These are phyloP conservation scores for Calonectria honghensis DNA, from an alignment of 2,329 filamentous ascomycete species.

Conservation along the genomic window DNA sequence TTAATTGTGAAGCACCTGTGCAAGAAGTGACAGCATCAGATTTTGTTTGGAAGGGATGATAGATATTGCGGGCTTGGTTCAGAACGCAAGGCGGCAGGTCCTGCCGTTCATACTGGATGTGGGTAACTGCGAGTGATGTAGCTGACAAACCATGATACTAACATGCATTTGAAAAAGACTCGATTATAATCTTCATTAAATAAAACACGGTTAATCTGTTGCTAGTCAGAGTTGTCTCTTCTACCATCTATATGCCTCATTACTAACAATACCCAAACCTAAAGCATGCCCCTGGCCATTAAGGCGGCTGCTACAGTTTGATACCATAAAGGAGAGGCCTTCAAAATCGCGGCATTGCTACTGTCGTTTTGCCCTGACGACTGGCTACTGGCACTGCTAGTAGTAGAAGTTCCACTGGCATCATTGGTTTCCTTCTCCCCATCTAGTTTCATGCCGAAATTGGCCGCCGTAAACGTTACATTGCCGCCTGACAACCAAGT, in stretches of 20 bases:
- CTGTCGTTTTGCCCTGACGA: slow-evolving; percentile 7
- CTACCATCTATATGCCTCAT: too few relatives aligned
- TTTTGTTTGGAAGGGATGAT: neutral
- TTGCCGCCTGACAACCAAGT: slow-evolving; percentile 53
- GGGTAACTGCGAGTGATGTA: too few relatives aligned
- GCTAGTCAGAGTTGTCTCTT: too few relatives aligned
- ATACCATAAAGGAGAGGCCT: neutral
- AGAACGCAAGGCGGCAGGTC: too few relatives aligned
- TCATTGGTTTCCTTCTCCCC: neutral
- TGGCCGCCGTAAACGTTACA: slow-evolving; percentile 52
- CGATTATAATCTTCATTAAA: neutral
- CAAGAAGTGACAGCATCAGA: too few relatives aligned
- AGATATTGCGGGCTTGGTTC: too few relatives aligned
- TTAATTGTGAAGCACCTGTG: slow-evolving; percentile 1
- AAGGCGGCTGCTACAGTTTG: neutral
- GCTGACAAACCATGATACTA: neutral
- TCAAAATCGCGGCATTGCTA: neutral
- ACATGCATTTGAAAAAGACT: neutral
- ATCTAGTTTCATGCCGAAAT: slow-evolving; percentile 50
- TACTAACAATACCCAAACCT: neutral
- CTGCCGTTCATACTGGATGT: too few relatives aligned
- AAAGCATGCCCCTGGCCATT: neutral
- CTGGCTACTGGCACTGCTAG: neutral
- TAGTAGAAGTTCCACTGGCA: neutral
- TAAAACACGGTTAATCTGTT: neutral